Evolutionary conservation across 179 eudicot species (phyloP).

Genomic region (Spinacia oleracea): DNA sequence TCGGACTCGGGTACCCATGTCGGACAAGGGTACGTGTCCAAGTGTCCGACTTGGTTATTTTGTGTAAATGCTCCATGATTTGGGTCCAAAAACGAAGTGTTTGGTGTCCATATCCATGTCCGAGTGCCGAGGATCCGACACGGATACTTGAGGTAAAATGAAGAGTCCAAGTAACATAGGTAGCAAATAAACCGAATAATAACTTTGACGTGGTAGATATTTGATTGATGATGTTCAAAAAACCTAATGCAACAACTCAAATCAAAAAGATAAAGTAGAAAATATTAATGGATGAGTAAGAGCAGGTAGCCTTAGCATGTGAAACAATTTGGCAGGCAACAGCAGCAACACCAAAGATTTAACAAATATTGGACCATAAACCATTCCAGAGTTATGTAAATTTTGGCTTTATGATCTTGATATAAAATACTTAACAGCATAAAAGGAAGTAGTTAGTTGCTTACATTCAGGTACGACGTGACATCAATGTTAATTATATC

Average conservation of each 20-base stretch:
- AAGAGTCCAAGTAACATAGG: too few relatives aligned
- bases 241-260: not conserved
- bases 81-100: too few relatives aligned
- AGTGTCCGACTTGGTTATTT: too few relatives aligned
- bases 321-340: not conserved
- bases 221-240: not conserved
- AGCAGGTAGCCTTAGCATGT: not conserved
- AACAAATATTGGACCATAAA: constrained; percentile 2
- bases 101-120: too few relatives aligned
- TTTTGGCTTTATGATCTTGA: not conserved
- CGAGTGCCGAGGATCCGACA: too few relatives aligned
- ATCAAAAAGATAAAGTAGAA: not conserved
- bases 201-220: not conserved
- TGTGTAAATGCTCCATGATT: too few relatives aligned
- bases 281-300: not conserved
- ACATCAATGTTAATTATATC: constrained; percentile 95
- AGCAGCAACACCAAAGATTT: too few relatives aligned
- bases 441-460: constrained; percentile 19
- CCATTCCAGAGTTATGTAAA: not conserved
- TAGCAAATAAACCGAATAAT: not conserved
- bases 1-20: too few relatives aligned
- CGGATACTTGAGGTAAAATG: too few relatives aligned
- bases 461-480: constrained; percentile 85
- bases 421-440: not conserved
- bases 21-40: too few relatives aligned